phyloP scores from a whole-genome alignment of 2,329 filamentous ascomycete species.

The Exserohilum rostratum region DNA sequence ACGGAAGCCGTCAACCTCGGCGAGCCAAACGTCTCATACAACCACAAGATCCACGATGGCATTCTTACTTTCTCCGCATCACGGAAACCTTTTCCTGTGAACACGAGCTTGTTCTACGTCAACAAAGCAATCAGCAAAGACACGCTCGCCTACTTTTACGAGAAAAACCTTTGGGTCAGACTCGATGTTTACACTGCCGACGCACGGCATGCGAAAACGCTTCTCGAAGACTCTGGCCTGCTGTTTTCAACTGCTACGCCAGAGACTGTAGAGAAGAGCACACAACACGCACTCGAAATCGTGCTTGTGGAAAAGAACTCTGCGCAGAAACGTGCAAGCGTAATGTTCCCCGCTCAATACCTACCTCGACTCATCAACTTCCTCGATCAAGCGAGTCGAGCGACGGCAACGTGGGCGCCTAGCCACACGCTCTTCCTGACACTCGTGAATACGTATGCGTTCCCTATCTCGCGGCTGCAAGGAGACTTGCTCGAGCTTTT shows the following conservation, averaged over 20 bases:
- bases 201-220: slow-evolving; percentile 39
- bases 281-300: slow-evolving; percentile 36
- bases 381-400: slow-evolving; percentile 32
- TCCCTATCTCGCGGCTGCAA: slow-evolving; percentile 33
- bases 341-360: slow-evolving; percentile 46
- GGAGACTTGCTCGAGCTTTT: slow-evolving; percentile 44
- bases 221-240: slow-evolving; percentile 41
- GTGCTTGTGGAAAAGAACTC: slow-evolving; percentile 38
- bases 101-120: slow-evolving; percentile 34
- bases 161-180: slow-evolving; percentile 39
- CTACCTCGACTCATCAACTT: slow-evolving; percentile 45
- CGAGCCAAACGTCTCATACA: slow-evolving; percentile 40
- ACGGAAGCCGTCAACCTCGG: slow-evolving; percentile 43
- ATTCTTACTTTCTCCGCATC: slow-evolving; percentile 38
- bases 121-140: slow-evolving; percentile 34
- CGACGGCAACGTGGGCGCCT: slow-evolving; percentile 30
- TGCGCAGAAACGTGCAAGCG: slow-evolving; percentile 29
- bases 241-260: slow-evolving; percentile 30
- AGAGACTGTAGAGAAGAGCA: slow-evolving; percentile 13
- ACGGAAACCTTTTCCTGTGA: slow-evolving; percentile 34
- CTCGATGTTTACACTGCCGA: slow-evolving; percentile 34
- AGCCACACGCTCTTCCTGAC: slow-evolving; percentile 29
- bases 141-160: slow-evolving; percentile 38
- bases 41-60: slow-evolving; percentile 25
- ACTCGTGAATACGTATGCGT: slow-evolving; percentile 33